Evolutionary conservation across 345 rosid species (phyloP).

Genomic region (Viola odorata): DNA sequence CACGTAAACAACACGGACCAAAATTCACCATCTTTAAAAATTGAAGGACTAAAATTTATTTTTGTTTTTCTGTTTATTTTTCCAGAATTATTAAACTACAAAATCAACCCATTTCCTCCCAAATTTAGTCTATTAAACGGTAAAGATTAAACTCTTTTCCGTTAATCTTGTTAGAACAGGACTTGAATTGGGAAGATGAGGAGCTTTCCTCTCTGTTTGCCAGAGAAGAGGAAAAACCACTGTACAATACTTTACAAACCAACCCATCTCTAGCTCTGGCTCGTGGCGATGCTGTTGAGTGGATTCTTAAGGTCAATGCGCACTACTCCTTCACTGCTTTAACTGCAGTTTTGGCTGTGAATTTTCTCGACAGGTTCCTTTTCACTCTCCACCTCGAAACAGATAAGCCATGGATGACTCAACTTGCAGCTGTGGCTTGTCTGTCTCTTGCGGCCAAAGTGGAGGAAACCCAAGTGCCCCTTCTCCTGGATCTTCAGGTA

Average conservation of each 20-base stretch:
- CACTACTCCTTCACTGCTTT: conserved; percentile 61
- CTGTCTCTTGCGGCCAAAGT: conserved; percentile 92
- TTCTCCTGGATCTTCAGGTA: conserved; percentile 84
- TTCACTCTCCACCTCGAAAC: conserved; percentile 36
- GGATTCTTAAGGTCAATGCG: conserved; percentile 71
- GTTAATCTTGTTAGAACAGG: conserved; percentile 41
- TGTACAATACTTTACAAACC: conserved; percentile 17
- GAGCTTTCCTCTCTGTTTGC: conserved; percentile 43
- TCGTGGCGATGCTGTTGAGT: conserved; percentile 60
- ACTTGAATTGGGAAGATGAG: conserved; percentile 71
- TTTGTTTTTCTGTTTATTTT: too few relatives aligned
- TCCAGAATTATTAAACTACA: too few relatives aligned
- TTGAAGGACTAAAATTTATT: too few relatives aligned
- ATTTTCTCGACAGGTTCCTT: conserved; percentile 82
- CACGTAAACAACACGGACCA: too few relatives aligned
- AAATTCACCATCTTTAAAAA: too few relatives aligned
- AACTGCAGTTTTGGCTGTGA: conserved; percentile 67
- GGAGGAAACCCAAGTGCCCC: conserved; percentile 83
- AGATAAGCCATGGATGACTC: conserved; percentile 90
- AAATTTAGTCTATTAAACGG: too few relatives aligned
- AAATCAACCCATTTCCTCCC: too few relatives aligned
- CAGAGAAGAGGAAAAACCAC: conserved; percentile 39
- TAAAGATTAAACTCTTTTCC: conserved; percentile 2
- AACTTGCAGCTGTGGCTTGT: conserved; percentile 79
- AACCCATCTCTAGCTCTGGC: conserved; percentile 30